A percentile compares a stretch with the other conserved stretches of the same genome.
These are phyloP conservation scores for Prunus kanzakura DNA, from an alignment of 306 rosid genomes.

Conservation along the genomic window DNA sequence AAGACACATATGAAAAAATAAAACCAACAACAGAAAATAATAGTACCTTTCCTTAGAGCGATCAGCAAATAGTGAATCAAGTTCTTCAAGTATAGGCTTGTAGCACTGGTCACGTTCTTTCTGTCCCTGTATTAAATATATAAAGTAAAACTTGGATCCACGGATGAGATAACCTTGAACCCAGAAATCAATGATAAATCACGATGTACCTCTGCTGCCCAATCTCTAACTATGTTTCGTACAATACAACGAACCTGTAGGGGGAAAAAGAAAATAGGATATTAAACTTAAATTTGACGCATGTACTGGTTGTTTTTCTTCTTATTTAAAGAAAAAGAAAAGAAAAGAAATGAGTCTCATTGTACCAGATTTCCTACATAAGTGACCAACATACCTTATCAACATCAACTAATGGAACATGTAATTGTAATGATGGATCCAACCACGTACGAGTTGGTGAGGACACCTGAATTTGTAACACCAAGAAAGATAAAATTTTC, in stretches of 20 bases:
- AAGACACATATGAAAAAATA: constrained; percentile 6
- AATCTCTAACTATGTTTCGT: constrained; percentile 92
- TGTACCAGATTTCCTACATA: not conserved
- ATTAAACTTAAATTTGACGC: not conserved
- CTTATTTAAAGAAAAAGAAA: not conserved
- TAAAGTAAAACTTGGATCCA: not conserved
- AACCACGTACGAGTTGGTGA: constrained; percentile 58
- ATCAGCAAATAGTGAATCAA: constrained; percentile 60
- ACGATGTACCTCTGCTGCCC: constrained; percentile 81
- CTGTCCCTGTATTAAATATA: constrained; percentile 59
- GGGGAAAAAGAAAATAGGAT: not conserved
- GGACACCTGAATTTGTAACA: constrained; percentile 45
- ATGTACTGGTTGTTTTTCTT: not conserved
- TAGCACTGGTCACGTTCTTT: constrained; percentile 96
- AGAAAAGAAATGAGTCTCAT: not conserved
- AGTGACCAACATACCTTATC: constrained; percentile 61
- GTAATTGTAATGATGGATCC: constrained; percentile 59
- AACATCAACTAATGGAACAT: constrained; percentile 91
- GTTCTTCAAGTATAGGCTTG: constrained; percentile 91
- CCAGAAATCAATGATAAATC: constrained; percentile 7
- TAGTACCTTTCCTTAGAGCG: constrained; percentile 60
- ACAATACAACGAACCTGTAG: constrained; percentile 82
- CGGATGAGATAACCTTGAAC: constrained; percentile 7
- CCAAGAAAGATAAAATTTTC: constrained; percentile 10
- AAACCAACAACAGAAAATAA: constrained; percentile 8